Conservation (phyloP, 192 early-diverging fungal genomes). For the Backusella morwellensis region DNA sequence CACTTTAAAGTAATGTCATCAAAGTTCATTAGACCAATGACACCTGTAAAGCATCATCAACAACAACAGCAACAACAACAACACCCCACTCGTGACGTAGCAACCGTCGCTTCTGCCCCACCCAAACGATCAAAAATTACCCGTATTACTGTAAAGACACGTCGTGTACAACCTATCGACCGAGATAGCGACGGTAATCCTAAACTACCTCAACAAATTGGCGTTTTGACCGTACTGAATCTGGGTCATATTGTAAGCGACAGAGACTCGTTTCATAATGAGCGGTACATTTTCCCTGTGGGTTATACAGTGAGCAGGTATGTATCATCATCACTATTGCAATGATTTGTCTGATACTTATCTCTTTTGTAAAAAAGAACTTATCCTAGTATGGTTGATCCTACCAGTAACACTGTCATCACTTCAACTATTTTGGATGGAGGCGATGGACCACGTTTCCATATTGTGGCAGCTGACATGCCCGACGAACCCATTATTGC, state of each 20-base stretch:
- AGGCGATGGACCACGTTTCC: constrained; percentile 72
- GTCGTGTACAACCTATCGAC: constrained; percentile 47
- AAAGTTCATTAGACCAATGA: neutral
- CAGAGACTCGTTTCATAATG: constrained; percentile 78
- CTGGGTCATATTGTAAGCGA: constrained; percentile 72
- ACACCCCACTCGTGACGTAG: neutral
- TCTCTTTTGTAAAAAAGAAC: constrained; percentile 26
- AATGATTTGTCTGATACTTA: neutral
- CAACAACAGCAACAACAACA: neutral
- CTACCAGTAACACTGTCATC: constrained; percentile 52
- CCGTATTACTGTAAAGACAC: constrained; percentile 24
- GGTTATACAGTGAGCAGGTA: constrained; percentile 72
- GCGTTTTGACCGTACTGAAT: constrained; percentile 69
- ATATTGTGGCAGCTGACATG: constrained; percentile 80
- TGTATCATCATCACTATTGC: neutral
- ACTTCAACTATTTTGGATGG: constrained; percentile 79
- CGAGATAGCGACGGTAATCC: constrained; percentile 56
- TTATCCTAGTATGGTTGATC: constrained; percentile 57
- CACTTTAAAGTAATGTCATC: neutral
- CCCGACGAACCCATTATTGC: constrained; percentile 70
- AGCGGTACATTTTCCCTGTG: constrained; percentile 93
- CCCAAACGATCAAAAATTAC: constrained; percentile 30
- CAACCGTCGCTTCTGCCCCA: constrained; percentile 23
- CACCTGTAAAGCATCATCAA: neutral
- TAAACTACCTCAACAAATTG: constrained; percentile 76